These are phyloP conservation scores for Picea sitchensis DNA, from an alignment of 75 land plant species.

Conservation along the genomic window DNA sequence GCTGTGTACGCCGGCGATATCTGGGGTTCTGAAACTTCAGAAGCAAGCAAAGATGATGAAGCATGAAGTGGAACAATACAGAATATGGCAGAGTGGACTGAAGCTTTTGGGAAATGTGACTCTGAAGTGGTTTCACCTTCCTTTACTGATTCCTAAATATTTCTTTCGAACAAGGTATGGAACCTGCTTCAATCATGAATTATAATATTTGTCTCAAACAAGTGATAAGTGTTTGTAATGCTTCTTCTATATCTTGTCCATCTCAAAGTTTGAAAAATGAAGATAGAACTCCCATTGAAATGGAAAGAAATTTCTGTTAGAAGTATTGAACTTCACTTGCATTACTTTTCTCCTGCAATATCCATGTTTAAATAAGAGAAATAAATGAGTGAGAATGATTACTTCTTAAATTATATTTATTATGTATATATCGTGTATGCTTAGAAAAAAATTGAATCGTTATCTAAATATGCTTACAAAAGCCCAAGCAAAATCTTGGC, in stretches of 20 bases:
- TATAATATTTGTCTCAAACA: not conserved
- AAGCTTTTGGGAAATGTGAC: conserved; percentile 24
- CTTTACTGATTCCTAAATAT: conserved; percentile 41
- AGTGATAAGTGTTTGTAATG: not conserved
- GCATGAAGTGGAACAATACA: conserved; percentile 12
- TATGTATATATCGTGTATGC: too few relatives aligned
- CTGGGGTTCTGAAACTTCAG: conserved; percentile 16
- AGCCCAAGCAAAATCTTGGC: not conserved
- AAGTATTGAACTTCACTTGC: not conserved
- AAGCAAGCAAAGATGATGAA: conserved; percentile 17
- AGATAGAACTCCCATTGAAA: not conserved
- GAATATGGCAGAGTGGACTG: conserved; percentile 20
- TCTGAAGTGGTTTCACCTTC: conserved; percentile 39
- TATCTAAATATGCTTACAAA: not conserved
- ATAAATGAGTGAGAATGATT: too few relatives aligned
- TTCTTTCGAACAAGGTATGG: conserved; percentile 65
- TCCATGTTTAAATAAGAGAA: too few relatives aligned
- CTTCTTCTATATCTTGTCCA: too few relatives aligned
- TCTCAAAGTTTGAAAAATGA: not conserved
- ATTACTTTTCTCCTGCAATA: too few relatives aligned
- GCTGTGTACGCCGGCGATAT: conserved; percentile 35
- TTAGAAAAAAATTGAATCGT: too few relatives aligned
- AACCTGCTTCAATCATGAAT: not conserved
- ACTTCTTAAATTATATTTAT: too few relatives aligned
- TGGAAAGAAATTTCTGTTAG: not conserved